Evolutionary conservation across 2,329 filamentous ascomycete species (phyloP).

Genomic region (Dactylonectria macrodidyma): DNA sequence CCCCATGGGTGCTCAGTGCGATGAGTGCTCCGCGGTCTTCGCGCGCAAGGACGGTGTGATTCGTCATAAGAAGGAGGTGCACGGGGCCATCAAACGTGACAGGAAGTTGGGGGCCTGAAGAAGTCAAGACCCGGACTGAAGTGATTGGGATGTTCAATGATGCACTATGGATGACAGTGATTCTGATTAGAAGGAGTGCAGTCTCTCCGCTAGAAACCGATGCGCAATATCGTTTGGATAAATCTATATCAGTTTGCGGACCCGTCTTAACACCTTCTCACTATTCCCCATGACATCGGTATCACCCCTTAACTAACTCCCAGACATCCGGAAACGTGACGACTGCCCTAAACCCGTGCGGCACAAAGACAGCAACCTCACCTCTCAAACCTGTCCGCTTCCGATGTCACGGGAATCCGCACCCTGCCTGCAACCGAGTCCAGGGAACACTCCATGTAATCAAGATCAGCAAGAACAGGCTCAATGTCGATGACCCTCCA

Average conservation of each 20-base stretch:
- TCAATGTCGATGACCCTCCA: no score
- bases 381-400: no score
- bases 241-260: not conserved
- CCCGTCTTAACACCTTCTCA: no score
- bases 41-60: slow-evolving; percentile 7
- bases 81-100: slow-evolving; percentile 8
- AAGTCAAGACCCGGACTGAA: slow-evolving; percentile 13
- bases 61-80: slow-evolving; percentile 12
- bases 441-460: no score
- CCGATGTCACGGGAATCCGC: no score
- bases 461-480: no score
- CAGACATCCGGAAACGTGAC: no score
- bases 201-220: not conserved
- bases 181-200: slow-evolving; percentile 4
- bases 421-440: no score
- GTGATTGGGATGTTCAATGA: slow-evolving; percentile 9
- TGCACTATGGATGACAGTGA: slow-evolving; percentile 12
- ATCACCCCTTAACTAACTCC: no score
- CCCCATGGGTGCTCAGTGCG: slow-evolving; percentile 7
- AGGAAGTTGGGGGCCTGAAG: slow-evolving; percentile 7
- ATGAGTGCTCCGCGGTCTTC: slow-evolving; percentile 12
- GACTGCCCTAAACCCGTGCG: no score
- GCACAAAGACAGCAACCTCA: no score
- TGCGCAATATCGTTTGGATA: not conserved
- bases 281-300: no score